Conservation (phyloP, 2,329 filamentous ascomycete species). For the Alternaria alternata region DNA sequence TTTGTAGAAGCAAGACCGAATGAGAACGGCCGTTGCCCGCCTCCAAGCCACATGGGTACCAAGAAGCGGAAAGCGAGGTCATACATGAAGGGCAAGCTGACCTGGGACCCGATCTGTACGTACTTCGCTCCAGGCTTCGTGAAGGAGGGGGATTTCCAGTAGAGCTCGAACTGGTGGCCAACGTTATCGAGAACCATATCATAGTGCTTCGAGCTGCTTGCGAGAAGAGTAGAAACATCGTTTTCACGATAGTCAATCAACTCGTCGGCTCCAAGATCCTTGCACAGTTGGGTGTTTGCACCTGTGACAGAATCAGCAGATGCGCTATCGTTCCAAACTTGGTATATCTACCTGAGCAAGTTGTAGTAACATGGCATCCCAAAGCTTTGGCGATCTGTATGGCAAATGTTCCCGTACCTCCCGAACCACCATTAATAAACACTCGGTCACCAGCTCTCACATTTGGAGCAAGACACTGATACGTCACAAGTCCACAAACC, state of each 20-base stretch:
- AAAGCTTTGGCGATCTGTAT: slow-evolving; percentile 69
- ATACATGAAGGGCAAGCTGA: slow-evolving; percentile 24
- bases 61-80: slow-evolving; percentile 29
- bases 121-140: slow-evolving; percentile 26
- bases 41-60: slow-evolving; percentile 54
- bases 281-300: slow-evolving; percentile 64
- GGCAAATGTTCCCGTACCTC: slow-evolving; percentile 66
- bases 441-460: slow-evolving; percentile 55
- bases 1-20: slow-evolving; percentile 41
- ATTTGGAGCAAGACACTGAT: slow-evolving; percentile 28
- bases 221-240: slow-evolving; percentile 58
- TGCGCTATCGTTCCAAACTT: not conserved
- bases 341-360: slow-evolving; percentile 58
- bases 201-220: slow-evolving; percentile 57
- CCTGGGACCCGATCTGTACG: slow-evolving; percentile 31
- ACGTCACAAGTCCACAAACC: slow-evolving; percentile 32
- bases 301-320: slow-evolving; percentile 27
- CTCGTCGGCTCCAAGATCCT: slow-evolving; percentile 66
- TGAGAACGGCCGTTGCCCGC: slow-evolving; percentile 55
- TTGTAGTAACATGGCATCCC: slow-evolving; percentile 65
- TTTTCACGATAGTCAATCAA: slow-evolving; percentile 65
- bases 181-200: slow-evolving; percentile 66
- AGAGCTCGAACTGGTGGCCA: slow-evolving; percentile 42
- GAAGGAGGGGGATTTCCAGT: slow-evolving; percentile 29
- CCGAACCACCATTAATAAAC: slow-evolving; percentile 70